Evolutionary conservation across 2,329 filamentous ascomycete species (phyloP), one percentile per base, ranked within the genome.

Genomic region (Calonectria pteridis): DNA sequence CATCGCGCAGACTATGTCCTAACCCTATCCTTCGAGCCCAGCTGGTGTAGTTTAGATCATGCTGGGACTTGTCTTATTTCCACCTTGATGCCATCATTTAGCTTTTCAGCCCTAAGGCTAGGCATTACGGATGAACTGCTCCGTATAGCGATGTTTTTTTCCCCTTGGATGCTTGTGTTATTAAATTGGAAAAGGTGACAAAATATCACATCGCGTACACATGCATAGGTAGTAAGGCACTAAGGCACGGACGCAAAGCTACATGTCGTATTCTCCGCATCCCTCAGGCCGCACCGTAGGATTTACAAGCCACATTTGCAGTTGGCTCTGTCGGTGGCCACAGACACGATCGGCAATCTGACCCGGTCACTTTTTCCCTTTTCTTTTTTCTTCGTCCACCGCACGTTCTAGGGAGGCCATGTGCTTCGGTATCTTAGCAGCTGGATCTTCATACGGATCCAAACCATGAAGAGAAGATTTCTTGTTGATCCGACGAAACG

Each of bases 221-320:
- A 6, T 53, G 33, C 33, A 28, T 29, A 10, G 13, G 55, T 23
- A 59, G 7, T 10, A 20, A 62, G 55, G 55, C 33, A 59, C 23
- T 18, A 62, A 40, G 55, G 4, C 20, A 16, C 6, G 23, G 33
- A 26, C 35, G 55, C 35, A 18, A 13, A 23, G 55, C 33, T 26
- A 40, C 55, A 35, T 62, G 55, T 62, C 55, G 55, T 40, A 62
- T 62, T 62, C 35, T 62, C 55, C 23, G n/a, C 55, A 40, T 10
- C 33, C 33, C 16, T 37, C 55, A 62, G 33, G n/a, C 23, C 31
- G 33, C 55, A 62, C 20, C 37, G 28, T 28, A 64, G 35, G 40
- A 64, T 64, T 64, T 62, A 35, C 55, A 62, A 40, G 55, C n/a
- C 37, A 40, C 59, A 64, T 64, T n/a, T 64, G 59, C 35, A 33